Percentiles rank a stretch among this genome's conserved stretches.
These are phyloP conservation scores for Nadsonia starkeyi-henricii DNA, from an alignment of 1,139 yeast genomes.

Conservation along the genomic window DNA sequence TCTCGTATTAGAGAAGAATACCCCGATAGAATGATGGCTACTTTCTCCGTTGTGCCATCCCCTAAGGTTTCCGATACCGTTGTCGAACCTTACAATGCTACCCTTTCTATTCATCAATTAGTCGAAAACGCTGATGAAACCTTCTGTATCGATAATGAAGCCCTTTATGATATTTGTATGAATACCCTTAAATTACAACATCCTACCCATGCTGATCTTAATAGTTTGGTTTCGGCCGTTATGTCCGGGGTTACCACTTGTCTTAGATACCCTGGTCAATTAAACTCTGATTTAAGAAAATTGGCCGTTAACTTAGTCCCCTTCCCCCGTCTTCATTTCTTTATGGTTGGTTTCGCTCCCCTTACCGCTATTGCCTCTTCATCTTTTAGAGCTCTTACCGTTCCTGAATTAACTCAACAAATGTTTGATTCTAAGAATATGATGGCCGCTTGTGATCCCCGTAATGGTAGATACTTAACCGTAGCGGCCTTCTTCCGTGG, in stretches of 20 bases:
- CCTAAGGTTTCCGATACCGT: slow-evolving; percentile 33
- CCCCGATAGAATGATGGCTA: slow-evolving; percentile 33
- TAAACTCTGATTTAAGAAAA: slow-evolving; percentile 33
- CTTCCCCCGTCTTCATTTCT: slow-evolving; percentile 33
- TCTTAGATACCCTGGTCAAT: slow-evolving; percentile 33
- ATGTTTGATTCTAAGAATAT: slow-evolving; percentile 30
- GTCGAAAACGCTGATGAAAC: slow-evolving; percentile 33
- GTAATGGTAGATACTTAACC: slow-evolving; percentile 30
- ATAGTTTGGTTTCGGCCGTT: slow-evolving; percentile 30
- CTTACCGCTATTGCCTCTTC: slow-evolving; percentile 26
- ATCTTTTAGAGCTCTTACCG: slow-evolving; percentile 28
- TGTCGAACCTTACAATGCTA: slow-evolving; percentile 32
- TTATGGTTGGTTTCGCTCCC: slow-evolving; percentile 34
- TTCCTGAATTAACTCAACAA: slow-evolving; percentile 34
- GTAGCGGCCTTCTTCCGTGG: slow-evolving; percentile 34
- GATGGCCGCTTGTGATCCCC: slow-evolving; percentile 34
- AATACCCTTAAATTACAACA: slow-evolving; percentile 27
- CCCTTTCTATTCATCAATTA: slow-evolving; percentile 29
- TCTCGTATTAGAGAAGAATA: slow-evolving; percentile 30
- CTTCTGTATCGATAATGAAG: slow-evolving; percentile 33
- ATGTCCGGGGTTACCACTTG: slow-evolving; percentile 36
- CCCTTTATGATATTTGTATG: slow-evolving; percentile 30
- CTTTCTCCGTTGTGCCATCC: slow-evolving; percentile 33
- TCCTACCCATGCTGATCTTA: slow-evolving; percentile 30
- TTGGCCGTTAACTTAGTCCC: slow-evolving; percentile 34